phyloP scores from a whole-genome alignment of 257 asterid genomes.

The Jaltomata sinuosa region DNA sequence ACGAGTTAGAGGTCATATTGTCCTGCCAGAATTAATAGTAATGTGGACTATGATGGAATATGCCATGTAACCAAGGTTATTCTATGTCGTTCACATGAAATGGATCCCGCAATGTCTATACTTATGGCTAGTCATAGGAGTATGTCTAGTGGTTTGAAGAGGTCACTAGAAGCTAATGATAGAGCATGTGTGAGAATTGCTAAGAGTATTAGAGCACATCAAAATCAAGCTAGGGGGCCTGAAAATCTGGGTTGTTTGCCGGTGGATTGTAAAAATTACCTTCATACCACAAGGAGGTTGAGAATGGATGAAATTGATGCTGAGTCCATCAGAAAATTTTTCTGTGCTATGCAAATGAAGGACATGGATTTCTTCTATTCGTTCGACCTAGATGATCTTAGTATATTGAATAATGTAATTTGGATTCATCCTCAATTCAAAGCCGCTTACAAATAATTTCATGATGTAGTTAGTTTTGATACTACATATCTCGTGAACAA shows the following conservation, averaged over 20 bases:
- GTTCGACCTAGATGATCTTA: background rate
- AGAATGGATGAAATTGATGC: background rate
- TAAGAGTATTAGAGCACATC: background rate
- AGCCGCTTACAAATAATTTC: background rate
- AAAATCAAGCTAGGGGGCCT: background rate
- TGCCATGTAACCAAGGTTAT: too few species aligned
- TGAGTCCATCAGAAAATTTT: background rate
- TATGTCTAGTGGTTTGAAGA: too few species aligned
- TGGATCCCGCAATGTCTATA: too few species aligned
- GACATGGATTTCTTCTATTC: background rate
- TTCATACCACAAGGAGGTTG: background rate
- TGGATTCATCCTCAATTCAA: background rate
- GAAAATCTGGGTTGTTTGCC: background rate
- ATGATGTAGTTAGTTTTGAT: constrained; percentile 2
- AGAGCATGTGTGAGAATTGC: too few species aligned
- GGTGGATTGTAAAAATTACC: background rate
- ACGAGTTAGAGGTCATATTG: too few species aligned
- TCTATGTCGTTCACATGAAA: too few species aligned
- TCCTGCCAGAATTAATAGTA: too few species aligned
- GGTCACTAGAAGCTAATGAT: too few species aligned
- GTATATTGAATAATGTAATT: constrained; percentile 1
- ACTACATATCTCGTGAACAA: background rate
- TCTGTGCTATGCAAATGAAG: background rate
- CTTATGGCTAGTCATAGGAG: too few species aligned
- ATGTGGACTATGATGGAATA: too few species aligned